A percentile compares a stretch with the other conserved stretches of the same genome.
Evolutionary conservation across 352 stramenopile species (phyloP).

Genomic region (Aphanomyces euteiches): DNA sequence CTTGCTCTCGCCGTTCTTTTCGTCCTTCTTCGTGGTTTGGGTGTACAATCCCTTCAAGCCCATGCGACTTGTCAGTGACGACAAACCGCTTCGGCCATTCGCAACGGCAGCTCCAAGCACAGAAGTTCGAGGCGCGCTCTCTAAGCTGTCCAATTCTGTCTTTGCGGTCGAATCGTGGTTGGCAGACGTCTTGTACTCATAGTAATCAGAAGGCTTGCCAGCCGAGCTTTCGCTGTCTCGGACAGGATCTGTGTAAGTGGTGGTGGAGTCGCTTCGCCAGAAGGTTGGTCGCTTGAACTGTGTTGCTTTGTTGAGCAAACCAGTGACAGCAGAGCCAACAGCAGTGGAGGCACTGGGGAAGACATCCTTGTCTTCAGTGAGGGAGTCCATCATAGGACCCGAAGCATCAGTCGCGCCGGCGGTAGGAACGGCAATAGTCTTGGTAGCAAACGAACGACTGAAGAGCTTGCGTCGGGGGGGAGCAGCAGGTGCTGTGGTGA

Average conservation of each 20-base stretch:
- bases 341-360: constrained; percentile 48
- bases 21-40: constrained; percentile 35
- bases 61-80: constrained; percentile 47
- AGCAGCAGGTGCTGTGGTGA: constrained; percentile 40
- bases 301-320: constrained; percentile 60
- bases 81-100: constrained; percentile 69
- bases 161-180: constrained; percentile 47
- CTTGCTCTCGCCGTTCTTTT: constrained; percentile 41
- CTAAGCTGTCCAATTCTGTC: constrained; percentile 75
- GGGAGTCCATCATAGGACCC: constrained; percentile 65
- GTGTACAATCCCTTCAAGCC: constrained; percentile 46
- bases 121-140: constrained; percentile 36
- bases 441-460: constrained; percentile 67
- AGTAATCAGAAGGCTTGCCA: constrained; percentile 42
- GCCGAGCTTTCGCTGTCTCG: constrained; percentile 45
- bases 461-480: constrained; percentile 49
- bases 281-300: constrained; percentile 73
- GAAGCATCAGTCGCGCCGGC: constrained; percentile 43
- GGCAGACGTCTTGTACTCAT: constrained; percentile 43
- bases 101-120: constrained; percentile 41
- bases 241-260: neutral
- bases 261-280: constrained; percentile 49
- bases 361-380: constrained; percentile 68
- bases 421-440: constrained; percentile 43
- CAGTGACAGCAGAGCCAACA: constrained; percentile 48